Evolutionary conservation across 2,329 filamentous ascomycete genomes (phyloP), one percentile per base, ranked within the genome.

Genomic region (Penicillium digitatum): DNA sequence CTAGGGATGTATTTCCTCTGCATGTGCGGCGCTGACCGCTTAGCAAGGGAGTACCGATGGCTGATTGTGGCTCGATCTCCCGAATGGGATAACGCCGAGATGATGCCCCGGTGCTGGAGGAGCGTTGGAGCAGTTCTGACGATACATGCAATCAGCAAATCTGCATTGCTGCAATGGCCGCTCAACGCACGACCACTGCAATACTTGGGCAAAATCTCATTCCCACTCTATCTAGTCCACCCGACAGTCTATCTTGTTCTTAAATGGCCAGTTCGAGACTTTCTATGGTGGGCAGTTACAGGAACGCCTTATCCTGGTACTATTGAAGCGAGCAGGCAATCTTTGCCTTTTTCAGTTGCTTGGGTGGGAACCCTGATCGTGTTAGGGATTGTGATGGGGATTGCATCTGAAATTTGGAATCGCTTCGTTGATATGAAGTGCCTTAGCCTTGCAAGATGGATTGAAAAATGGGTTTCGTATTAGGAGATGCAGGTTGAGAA

Each of bases 191-290:
- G 35, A 7, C 43, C 16, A 27, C 11, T 53, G 20, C 43, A 48
- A 34, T 53, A 38, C 35, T 38, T 53, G 10, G 50, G 50, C 14
- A 39, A 39, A 8, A 53, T 53, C 16, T 53, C 43, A 2, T 53
- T 48, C 16, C 43, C 50, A 16, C 50, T 53, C 10, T 53, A 53
- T 18, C 14, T 53, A 11, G 32, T 53, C 11, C 44, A 53, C 29
- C 35, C 43, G 4, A 48, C 34, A 10, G 27, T 48, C 20, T 53
- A 53, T 34, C 14, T 53, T 12, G 6, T 22, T 37, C 24, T 48
- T 10, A 48, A 48, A 12, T 32, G 29, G 37, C 51, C 32, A 29
- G 34, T 53, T 5, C 51, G 43, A n/a, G 29, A 53, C 22, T 27
- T 53, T 16, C 3, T 48, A 7, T 53, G 44, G 51, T 42, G 46